Evolutionary conservation across 2,329 filamentous ascomycete species (phyloP).

Genomic region (Lecanosticta acicola): DNA sequence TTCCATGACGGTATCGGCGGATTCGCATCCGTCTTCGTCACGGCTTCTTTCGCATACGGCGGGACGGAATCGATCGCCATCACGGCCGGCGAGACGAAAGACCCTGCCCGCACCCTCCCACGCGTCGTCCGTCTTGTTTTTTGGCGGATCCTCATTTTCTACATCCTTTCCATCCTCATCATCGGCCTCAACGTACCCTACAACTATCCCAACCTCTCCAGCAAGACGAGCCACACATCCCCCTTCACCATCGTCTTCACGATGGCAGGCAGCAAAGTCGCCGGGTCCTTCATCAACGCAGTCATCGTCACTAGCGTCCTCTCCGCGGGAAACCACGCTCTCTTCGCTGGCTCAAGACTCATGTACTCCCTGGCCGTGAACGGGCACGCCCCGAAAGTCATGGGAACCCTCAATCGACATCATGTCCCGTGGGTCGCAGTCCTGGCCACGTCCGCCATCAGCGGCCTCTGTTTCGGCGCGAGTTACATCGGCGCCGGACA

Average conservation of each 20-base stretch:
- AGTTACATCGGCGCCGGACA: constrained; percentile 60
- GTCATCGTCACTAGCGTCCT: constrained; percentile 56
- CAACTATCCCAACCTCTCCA: constrained; percentile 48
- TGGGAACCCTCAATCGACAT: constrained; percentile 43
- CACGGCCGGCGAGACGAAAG: constrained; percentile 60
- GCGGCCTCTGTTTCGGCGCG: constrained; percentile 54
- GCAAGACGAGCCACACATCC: constrained; percentile 37
- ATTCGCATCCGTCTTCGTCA: constrained; percentile 60
- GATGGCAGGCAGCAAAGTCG: constrained; percentile 50
- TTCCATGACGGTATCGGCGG: constrained; percentile 62
- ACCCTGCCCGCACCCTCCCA: constrained; percentile 57
- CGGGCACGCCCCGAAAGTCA: constrained; percentile 52
- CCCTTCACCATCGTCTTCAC: constrained; percentile 60
- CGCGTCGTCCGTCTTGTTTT: constrained; percentile 66
- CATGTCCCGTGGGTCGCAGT: constrained; percentile 52
- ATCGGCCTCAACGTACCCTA: constrained; percentile 72
- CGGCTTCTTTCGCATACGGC: constrained; percentile 52
- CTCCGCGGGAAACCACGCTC: constrained; percentile 54
- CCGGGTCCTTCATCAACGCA: constrained; percentile 56
- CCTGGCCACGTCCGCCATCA: constrained; percentile 38
- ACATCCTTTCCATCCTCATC: constrained; percentile 65
- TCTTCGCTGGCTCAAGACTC: constrained; percentile 53
- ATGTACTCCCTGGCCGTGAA: constrained; percentile 54
- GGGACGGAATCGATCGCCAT: constrained; percentile 59
- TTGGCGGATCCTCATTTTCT: constrained; percentile 75